Base-by-base conservation (phyloP, 192 early-diverging fungal genomes). In the Phlyctochytrium arcticum region DNA sequence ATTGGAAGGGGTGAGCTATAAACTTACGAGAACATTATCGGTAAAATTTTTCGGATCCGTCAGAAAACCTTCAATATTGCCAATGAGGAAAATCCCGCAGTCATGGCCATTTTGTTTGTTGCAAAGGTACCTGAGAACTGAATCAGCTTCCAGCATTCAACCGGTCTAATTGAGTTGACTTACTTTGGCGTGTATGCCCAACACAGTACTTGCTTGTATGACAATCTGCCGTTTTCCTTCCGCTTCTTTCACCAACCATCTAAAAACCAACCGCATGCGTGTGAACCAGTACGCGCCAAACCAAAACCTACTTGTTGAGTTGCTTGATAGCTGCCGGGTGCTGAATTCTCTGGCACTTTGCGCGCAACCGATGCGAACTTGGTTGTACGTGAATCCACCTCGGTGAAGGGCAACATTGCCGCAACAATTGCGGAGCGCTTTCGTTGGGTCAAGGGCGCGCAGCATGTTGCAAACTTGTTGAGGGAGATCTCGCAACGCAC, bases 51-150 rank as follows among this genome's bases (percentile, higher is more conserved):
- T 54, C 3, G 87, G 86, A 46, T 73, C 61, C 48, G 69, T 54
- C 32, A 92, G 59, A 54, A 95, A 86, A 32, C 74, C 60, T 49
- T 93, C 89, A 3, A 91, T 79, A 60, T 89, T 90, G 58, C 92
- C 82, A 6, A 91, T 67, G 21, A 95, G 44, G 73, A 82, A 93
- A 15, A 95, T 74, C 15, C 93, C 93, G 64, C 93, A 95, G 69
- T 95, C 93, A 57, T 85, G 90, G 65, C 79, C 68, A 60, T 95
- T 95, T 48, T n/a, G n/a, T n/a, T n/a, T 75, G 58, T 54, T 95
- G 93, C 23, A 75, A 55, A 17, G 90, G 90, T 19, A 85, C 81
- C 70, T 88, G 58, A 2, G 21, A 21, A 24, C 31, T 37, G 15
- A 19, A 17, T 54, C 30, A 19, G 39, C 39, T 2, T 44, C 21